Conservation (phyloP, 805 yeast genomes). For the Saccharomycopsis capsularis region DNA sequence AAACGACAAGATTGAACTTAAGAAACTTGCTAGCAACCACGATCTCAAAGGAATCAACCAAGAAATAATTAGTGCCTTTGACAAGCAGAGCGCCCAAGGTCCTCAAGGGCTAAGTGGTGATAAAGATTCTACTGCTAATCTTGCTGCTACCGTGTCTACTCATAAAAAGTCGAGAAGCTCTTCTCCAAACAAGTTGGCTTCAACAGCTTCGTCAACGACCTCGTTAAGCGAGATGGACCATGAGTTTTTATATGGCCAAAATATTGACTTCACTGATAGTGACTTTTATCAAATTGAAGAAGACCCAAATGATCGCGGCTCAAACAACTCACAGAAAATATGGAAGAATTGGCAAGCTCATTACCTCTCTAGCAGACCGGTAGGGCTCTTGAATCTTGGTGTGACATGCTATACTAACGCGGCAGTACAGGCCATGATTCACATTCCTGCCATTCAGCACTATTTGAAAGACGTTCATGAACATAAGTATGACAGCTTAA, state of each 20-base stretch:
- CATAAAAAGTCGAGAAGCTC: slow-evolving; percentile 2
- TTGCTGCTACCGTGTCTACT: no score
- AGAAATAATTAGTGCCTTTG: not conserved
- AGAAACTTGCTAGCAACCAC: slow-evolving; percentile 60
- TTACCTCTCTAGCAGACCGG: slow-evolving; percentile 40
- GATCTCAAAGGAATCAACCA: slow-evolving; percentile 42
- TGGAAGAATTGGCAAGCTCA: slow-evolving; percentile 64
- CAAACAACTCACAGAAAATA: slow-evolving; percentile 50
- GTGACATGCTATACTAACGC: slow-evolving; percentile 97
- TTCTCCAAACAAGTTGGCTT: slow-evolving; percentile 6
- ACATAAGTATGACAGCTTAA: slow-evolving; percentile 36
- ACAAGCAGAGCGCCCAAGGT: no score
- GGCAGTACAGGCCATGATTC: slow-evolving; percentile 85
- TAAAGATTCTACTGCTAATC: no score
- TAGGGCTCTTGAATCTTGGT: slow-evolving; percentile 81
- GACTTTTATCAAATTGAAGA: slow-evolving; percentile 58
- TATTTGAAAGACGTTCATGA: slow-evolving; percentile 64
- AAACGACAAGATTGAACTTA: slow-evolving; percentile 44
- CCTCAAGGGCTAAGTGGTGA: no score
- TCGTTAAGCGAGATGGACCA: slow-evolving; percentile 7
- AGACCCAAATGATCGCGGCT: slow-evolving; percentile 51
- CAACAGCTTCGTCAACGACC: not conserved
- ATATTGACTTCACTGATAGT: slow-evolving; percentile 22
- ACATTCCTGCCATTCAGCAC: slow-evolving; percentile 84
- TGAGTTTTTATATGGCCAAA: slow-evolving; percentile 19